Evolutionary conservation across 768 basidiomycete species (phyloP).

Genomic region (Gyrodon lividus): DNA sequence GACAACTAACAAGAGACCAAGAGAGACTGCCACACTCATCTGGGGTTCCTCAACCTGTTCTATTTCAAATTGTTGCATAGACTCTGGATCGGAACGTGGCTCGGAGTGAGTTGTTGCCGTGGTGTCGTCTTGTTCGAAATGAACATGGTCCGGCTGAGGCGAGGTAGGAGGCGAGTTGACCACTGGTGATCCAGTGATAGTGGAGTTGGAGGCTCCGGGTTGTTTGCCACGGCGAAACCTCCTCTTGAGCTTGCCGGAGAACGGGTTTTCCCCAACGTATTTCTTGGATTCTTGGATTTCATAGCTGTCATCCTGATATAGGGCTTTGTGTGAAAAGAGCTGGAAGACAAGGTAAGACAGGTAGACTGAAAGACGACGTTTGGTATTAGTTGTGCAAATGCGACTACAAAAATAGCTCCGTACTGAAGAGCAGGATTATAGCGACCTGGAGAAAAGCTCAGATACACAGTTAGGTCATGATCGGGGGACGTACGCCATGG

Average conservation of each 20-base stretch:
- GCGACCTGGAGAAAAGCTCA: conserved; percentile 51
- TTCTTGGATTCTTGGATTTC: conserved; percentile 38
- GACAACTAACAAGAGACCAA: conserved; percentile 52
- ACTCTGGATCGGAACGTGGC: conserved; percentile 12
- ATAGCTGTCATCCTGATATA: conserved; percentile 53
- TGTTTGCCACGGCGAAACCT: conserved; percentile 16
- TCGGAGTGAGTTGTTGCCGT: not conserved
- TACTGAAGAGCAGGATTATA: conserved; percentile 75
- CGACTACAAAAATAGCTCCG: conserved; percentile 19
- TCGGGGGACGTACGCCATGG: conserved; percentile 55
- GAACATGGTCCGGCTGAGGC: not conserved
- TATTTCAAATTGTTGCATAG: not conserved
- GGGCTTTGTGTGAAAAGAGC: conserved; percentile 70
- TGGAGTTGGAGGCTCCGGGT: not conserved
- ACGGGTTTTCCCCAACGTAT: conserved; percentile 44
- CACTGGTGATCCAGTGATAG: conserved; percentile 3
- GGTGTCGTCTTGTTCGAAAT: not conserved
- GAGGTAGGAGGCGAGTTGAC: conserved; percentile 12
- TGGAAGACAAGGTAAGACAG: conserved; percentile 75
- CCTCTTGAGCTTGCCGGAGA: conserved; percentile 15
- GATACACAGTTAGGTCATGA: not conserved
- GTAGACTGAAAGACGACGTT: conserved; percentile 53
- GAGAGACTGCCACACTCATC: conserved; percentile 54
- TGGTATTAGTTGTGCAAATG: not conserved
- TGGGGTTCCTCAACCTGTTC: conserved; percentile 44